These are phyloP conservation scores for Candida boidinii DNA, from an alignment of 805 yeast species.

Conservation along the genomic window DNA sequence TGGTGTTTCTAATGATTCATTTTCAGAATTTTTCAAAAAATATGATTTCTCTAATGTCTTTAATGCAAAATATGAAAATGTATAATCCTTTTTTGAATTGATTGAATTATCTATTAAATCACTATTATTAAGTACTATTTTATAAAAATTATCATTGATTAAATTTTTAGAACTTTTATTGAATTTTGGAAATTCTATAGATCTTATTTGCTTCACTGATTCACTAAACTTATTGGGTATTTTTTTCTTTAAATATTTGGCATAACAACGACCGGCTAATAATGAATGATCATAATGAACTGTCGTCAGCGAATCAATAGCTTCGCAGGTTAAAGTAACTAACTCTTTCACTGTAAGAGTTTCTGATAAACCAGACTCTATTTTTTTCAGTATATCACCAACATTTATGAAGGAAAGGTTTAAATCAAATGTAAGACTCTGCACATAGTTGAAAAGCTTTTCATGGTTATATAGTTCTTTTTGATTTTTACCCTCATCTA, in stretches of 20 bases:
- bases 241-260: conserved; percentile 75
- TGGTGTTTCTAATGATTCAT: conserved; percentile 78
- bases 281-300: conserved; percentile 90
- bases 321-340: conserved; percentile 64
- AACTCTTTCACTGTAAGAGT: conserved; percentile 36
- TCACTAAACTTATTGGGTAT: conserved; percentile 71
- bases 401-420: conserved; percentile 35
- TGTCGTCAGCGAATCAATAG: conserved; percentile 91
- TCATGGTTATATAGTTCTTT: too few species aligned
- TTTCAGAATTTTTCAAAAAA: conserved; percentile 54
- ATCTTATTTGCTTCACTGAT: conserved; percentile 56
- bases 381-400: conserved; percentile 36
- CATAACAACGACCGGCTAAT: conserved; percentile 86
- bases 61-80: conserved; percentile 79
- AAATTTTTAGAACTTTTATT: conserved; percentile 52
- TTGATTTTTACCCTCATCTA: too few species aligned
- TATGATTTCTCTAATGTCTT: conserved; percentile 89
- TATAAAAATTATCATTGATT: conserved; percentile 51
- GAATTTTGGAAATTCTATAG: conserved; percentile 65
- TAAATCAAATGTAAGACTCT: conserved; percentile 22
- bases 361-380: conserved; percentile 40
- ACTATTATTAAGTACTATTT: conserved; percentile 48
- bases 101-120: conserved; percentile 63
- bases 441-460: background rate
- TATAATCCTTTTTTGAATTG: conserved; percentile 64